Conservation (phyloP, 2,329 filamentous ascomycete species). For the Paraphaeosphaeria minitans region DNA sequence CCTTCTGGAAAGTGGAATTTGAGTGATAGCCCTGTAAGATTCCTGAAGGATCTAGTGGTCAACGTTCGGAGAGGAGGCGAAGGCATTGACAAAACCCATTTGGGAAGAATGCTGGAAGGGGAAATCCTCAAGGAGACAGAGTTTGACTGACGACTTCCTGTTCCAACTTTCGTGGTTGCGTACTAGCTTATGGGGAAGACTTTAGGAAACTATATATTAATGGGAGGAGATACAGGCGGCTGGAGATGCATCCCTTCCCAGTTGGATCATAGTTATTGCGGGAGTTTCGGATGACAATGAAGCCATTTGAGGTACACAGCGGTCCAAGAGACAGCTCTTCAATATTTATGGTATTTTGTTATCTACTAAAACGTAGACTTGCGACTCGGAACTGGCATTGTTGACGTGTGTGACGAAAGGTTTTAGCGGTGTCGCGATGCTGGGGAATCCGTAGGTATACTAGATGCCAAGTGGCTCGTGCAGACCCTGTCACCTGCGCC, state of each 20-base stretch:
- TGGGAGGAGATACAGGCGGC: not conserved
- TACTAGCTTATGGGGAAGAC: not conserved
- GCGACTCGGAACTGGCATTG: not conserved
- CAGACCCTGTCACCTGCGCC: conserved; percentile 6
- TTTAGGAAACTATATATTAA: not conserved
- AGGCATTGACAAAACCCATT: conserved; percentile 51
- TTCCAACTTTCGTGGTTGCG: not conserved
- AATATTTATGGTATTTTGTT: not conserved
- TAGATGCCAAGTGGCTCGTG: conserved; percentile 2
- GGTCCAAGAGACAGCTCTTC: not conserved
- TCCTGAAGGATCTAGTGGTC: conserved; percentile 46
- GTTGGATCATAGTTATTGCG: not conserved
- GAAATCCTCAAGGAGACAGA: conserved; percentile 40
- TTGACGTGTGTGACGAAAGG: not conserved
- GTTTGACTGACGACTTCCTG: conserved; percentile 26
- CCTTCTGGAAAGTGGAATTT: conserved; percentile 40
- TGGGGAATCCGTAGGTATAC: not conserved
- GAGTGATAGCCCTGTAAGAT: conserved; percentile 48
- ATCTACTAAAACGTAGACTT: not conserved
- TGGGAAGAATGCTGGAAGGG: conserved; percentile 50
- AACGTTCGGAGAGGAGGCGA: conserved; percentile 42
- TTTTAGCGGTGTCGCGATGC: not conserved
- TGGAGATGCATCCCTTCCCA: not conserved
- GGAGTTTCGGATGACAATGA: not conserved
- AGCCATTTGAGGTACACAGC: not conserved